Percentiles rank a stretch among this genome's conserved stretches.
Conservation (phyloP, 257 asterid genomes). For the Solanum paucissectum region DNA sequence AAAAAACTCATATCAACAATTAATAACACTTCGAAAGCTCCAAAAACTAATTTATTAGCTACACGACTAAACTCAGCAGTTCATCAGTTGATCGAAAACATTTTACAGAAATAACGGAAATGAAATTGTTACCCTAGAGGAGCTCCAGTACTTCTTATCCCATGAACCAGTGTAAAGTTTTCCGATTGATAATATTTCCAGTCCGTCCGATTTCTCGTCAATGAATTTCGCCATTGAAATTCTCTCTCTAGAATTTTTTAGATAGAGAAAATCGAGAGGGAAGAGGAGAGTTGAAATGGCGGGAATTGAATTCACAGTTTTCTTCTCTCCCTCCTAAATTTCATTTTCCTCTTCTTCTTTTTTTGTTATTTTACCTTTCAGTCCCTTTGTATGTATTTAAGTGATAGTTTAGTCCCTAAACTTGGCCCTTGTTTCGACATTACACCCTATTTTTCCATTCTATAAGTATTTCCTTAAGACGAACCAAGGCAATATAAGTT, state of each 20-base stretch:
- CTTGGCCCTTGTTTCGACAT: not conserved
- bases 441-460: not conserved
- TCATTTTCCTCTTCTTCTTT: not conserved
- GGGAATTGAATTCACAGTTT: conserved; percentile 7
- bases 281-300: conserved; percentile 16
- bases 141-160: conserved; percentile 99
- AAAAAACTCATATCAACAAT: not conserved
- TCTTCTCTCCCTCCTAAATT: not conserved
- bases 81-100: not conserved
- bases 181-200: conserved; percentile 70
- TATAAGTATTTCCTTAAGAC: not conserved
- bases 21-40: not conserved
- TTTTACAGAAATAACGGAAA: not conserved
- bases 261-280: not conserved
- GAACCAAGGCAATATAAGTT: not conserved
- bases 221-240: conserved; percentile 33
- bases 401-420: not conserved
- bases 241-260: not conserved
- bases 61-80: not conserved
- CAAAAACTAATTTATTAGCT: not conserved
- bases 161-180: conserved; percentile 62
- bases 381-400: not conserved
- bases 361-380: not conserved
- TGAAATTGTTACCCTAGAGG: conserved; percentile 66
- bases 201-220: conserved; percentile 47